Evolutionary conservation across 805 yeast genomes (phyloP), one percentile per base, ranked within the genome.

Genomic region (Helenozyma baotianmanensis): DNA sequence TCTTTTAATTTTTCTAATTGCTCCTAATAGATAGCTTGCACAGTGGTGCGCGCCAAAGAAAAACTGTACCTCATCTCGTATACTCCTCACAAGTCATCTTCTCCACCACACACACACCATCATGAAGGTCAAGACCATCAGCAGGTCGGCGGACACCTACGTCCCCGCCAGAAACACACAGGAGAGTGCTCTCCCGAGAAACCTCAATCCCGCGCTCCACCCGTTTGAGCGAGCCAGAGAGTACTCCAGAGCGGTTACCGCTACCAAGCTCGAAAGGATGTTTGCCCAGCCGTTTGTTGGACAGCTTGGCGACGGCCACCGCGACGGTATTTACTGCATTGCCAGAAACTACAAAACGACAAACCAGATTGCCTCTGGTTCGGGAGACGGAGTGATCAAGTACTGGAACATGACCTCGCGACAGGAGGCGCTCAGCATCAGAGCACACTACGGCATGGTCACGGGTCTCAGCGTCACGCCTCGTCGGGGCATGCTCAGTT

Each of bases 161-260:
- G 85, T 92, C 4, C 97, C 98, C 0, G 96, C 85, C 26, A 70
- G 88, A 45, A 87, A 85, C 58, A 78, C 94, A 0, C 97, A 92
- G 56, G 90, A 87, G 49, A 78, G 90, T 2, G 76, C 90, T 14
- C 58, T 86, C 33, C 90, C 97, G 0, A 74, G 98, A 38, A 92
- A 92, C 60, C 64, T 92, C 48, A 82, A 90, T 54, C 96, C 98
- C 2, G 92, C 90, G 14, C 68, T 92, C 29, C 99, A 92, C 63
- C 98, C 97, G 0, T 90, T 92, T 52, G 97, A 92, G 62, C 72
- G 97, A 48, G 97, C 97, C 5, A 73, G 98, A 54, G 98, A 92
- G 60, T 92, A 92, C 53, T 85, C 97, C 13, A 76, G 89, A 45
- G 97, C 97, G 0, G 62, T 92, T 33, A 90, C 86, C 36, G 97